A percentile compares a stretch with the other conserved stretches of the same genome.
phyloP scores from a whole-genome alignment of 345 rosid genomes.

The Noccaea caerulescens region DNA sequence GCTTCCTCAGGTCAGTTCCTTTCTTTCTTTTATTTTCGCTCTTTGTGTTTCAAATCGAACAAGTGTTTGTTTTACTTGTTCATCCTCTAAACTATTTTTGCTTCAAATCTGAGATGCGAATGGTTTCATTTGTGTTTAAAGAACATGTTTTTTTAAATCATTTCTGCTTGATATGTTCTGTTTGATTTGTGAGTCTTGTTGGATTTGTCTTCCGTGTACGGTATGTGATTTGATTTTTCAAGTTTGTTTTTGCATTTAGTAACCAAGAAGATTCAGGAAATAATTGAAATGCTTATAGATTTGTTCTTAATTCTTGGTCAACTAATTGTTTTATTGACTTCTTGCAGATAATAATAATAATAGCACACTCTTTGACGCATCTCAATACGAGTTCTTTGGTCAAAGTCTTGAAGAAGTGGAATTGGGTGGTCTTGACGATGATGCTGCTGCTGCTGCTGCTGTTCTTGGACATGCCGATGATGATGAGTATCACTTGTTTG shows the following conservation, averaged over 20 bases:
- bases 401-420: conserved; percentile 65
- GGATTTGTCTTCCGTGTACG: background rate
- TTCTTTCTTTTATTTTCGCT: background rate
- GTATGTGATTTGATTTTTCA: background rate
- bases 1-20: conserved; percentile 54
- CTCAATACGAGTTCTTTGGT: conserved; percentile 80
- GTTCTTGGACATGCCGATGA: conserved; percentile 67
- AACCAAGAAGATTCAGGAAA: background rate
- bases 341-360: conserved; percentile 38
- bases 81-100: background rate
- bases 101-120: conserved; percentile 6
- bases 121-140: background rate
- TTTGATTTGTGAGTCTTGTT: conserved; percentile 8
- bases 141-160: background rate
- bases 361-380: conserved; percentile 61
- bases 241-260: background rate
- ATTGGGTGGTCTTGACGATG: conserved; percentile 73
- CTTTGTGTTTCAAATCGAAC: background rate
- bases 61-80: background rate
- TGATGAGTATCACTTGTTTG: conserved; percentile 86
- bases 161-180: background rate
- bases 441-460: conserved; percentile 41
- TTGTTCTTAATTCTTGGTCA: background rate
- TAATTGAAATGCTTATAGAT: conserved; percentile 1
- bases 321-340: background rate